These are phyloP conservation scores for Geranium incanum DNA, from an alignment of 441 rosid species.

Conservation along the genomic window DNA sequence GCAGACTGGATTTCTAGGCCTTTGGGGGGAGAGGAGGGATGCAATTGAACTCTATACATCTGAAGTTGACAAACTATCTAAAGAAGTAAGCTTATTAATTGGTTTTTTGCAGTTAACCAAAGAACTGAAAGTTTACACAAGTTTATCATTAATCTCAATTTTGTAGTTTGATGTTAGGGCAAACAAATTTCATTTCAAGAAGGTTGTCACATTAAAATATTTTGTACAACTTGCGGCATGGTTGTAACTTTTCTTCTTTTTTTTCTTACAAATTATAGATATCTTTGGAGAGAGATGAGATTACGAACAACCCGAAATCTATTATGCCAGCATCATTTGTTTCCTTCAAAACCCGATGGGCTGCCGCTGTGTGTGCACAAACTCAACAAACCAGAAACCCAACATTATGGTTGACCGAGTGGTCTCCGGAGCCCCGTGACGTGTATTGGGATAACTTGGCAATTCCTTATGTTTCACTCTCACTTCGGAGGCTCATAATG, in stretches of 20 bases:
- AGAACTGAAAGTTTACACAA: background rate
- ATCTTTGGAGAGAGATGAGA: conserved; percentile 51
- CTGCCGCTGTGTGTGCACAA: conserved; percentile 95
- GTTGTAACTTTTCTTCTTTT: background rate
- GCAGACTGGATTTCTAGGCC: conserved; percentile 83
- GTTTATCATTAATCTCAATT: background rate
- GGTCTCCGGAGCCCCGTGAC: conserved; percentile 98
- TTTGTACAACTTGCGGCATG: background rate
- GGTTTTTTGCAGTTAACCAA: background rate
- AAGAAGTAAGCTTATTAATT: conserved; percentile 47
- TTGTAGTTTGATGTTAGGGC: background rate
- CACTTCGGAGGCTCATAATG: conserved; percentile 62
- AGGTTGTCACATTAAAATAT: background rate
- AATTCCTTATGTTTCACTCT: conserved; percentile 70
- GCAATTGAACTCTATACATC: conserved; percentile 52
- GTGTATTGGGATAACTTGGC: conserved; percentile 84
- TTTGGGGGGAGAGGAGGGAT: conserved; percentile 70
- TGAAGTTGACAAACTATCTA: conserved; percentile 58
- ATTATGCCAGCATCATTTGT: conserved; percentile 94
- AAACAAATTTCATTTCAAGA: background rate
- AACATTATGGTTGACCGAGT: conserved; percentile 81
- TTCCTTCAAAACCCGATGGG: conserved; percentile 92
- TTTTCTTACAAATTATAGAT: conserved; percentile 36
- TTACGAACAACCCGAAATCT: conserved; percentile 57
- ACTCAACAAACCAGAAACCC: conserved; percentile 89